Evolutionary conservation across 140 eudicot genomes (phyloP), one percentile per base, ranked within the genome.

Genomic region (Oenanthe javanica): DNA sequence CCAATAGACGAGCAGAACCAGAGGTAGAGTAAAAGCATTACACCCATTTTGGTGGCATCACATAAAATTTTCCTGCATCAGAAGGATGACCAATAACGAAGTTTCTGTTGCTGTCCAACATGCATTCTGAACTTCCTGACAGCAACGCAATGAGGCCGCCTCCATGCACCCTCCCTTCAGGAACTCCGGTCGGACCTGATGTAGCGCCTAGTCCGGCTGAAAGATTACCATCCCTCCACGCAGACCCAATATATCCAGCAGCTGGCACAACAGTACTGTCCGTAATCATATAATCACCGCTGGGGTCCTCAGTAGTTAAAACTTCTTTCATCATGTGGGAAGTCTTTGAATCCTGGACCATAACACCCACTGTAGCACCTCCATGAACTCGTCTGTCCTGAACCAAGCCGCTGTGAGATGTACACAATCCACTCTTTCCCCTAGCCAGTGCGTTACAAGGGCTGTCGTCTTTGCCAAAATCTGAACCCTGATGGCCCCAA

Each of bases 31-130:
- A 59, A 63, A 43, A 40, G 52, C 45, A 61, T 82, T 75, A 86
- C 85, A 86, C 73, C 86, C 90, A 84, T 43, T 80, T 77, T 69
- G 77, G 82, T 16, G 78, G 88, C 46, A 46, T 77, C 85, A 70
- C 14, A 52, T 63, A 79, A 50, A 82, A 78, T 75, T 78, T 77
- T 83, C 75, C 79, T 0, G 82, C 75, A 71, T 77, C 81, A 42
- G 86, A 81, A 59, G 84, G 78, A 57, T 59, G 71, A 59, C 79
- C 79, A 13, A 72, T 84, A 31, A 61, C 13, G 5, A 46, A 16
- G 19, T 75, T 75, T 23, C 6, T 75, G 45, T 15, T 47, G 78
- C 45, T 13, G 63, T 75, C 9, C 1, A 25, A 75, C 36, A 48
- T n/a, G 63, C 6, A 12, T 6, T 50, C 78, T 23, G 25, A 76